These are phyloP conservation scores for Phytopythium aichiense DNA, from an alignment of 352 stramenopile species.

Conservation along the genomic window DNA sequence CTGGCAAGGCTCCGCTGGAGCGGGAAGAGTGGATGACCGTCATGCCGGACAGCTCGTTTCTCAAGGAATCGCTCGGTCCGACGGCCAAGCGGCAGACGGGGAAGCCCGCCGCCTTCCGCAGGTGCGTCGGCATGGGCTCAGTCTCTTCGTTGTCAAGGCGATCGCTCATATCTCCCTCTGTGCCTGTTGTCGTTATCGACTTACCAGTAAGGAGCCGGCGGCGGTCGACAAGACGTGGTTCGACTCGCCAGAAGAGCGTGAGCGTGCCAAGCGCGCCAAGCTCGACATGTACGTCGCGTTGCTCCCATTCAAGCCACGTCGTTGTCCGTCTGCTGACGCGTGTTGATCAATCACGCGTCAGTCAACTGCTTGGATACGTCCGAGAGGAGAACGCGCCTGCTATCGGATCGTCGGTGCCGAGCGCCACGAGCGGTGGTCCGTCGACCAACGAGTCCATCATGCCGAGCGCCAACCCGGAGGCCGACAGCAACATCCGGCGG, in stretches of 20 bases:
- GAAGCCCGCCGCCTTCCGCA: conserved; percentile 60
- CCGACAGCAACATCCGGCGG: conserved; percentile 59
- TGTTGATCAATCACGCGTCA: conserved; percentile 8
- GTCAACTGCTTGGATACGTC: conserved; percentile 79
- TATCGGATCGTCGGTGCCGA: conserved; percentile 5
- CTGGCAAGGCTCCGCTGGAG: conserved; percentile 14
- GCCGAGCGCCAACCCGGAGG: conserved; percentile 55
- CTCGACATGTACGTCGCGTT: conserved; percentile 59
- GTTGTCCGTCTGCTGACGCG: neutral
- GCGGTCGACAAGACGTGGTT: conserved; percentile 81
- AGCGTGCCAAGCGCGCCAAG: conserved; percentile 73
- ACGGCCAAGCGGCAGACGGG: conserved; percentile 39
- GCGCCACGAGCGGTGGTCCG: conserved; percentile 10
- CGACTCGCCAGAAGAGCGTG: conserved; percentile 71
- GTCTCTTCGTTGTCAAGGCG: neutral
- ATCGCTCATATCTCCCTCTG: neutral
- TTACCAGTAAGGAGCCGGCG: conserved; percentile 59
- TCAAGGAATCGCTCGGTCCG: conserved; percentile 67
- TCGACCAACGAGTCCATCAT: conserved; percentile 66
- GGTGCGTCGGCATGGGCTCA: conserved; percentile 11
- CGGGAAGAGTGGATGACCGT: conserved; percentile 86
- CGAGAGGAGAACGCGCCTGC: conserved; percentile 61
- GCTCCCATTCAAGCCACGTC: neutral
- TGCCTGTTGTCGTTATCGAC: neutral
- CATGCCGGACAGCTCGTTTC: conserved; percentile 71